These are phyloP conservation scores for Pseudogymnoascus pannorum DNA, from an alignment of 2,329 filamentous ascomycete species.

Conservation along the genomic window DNA sequence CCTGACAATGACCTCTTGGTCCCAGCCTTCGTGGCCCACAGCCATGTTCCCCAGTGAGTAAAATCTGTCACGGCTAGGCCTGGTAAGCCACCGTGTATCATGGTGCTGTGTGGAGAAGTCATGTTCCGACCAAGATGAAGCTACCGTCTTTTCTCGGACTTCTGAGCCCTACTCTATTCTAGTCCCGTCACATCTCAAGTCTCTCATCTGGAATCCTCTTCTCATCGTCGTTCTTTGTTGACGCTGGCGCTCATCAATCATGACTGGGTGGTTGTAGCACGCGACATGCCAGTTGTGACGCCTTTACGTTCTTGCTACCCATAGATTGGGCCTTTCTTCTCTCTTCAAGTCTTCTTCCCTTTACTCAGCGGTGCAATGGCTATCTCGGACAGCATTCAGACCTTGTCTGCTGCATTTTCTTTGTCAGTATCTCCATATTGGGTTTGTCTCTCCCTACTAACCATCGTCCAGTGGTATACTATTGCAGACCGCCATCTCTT, in stretches of 20 bases:
- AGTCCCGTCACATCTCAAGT: constrained; percentile 1
- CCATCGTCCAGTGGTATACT: constrained; percentile 25
- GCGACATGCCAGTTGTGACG: constrained; percentile 15
- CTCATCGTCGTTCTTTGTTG: constrained; percentile 18
- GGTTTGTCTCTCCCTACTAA: constrained; percentile 14
- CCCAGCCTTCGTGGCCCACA: not conserved
- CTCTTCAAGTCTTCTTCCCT: constrained; percentile 19
- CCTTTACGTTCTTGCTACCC: constrained; percentile 19
- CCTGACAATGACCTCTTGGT: constrained; percentile 1
- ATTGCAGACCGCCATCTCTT: constrained; percentile 26
- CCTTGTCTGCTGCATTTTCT: constrained; percentile 28
- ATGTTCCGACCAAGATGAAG: not conserved
- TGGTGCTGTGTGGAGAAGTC: constrained; percentile 2
- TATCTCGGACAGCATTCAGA: constrained; percentile 26
- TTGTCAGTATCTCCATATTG: constrained; percentile 23
- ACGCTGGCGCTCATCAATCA: constrained; percentile 18
- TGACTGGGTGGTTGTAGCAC: constrained; percentile 21
- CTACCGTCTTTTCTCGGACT: not conserved
- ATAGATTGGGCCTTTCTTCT: constrained; percentile 27
- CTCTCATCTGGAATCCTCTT: not conserved
- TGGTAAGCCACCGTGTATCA: constrained; percentile 6
- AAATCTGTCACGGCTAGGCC: not conserved
- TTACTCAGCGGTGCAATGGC: constrained; percentile 22
- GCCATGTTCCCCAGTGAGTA: not conserved
- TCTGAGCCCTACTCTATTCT: not conserved